Base-by-base conservation (phyloP, 441 rosid species). In the Erysimum cheiri region DNA sequence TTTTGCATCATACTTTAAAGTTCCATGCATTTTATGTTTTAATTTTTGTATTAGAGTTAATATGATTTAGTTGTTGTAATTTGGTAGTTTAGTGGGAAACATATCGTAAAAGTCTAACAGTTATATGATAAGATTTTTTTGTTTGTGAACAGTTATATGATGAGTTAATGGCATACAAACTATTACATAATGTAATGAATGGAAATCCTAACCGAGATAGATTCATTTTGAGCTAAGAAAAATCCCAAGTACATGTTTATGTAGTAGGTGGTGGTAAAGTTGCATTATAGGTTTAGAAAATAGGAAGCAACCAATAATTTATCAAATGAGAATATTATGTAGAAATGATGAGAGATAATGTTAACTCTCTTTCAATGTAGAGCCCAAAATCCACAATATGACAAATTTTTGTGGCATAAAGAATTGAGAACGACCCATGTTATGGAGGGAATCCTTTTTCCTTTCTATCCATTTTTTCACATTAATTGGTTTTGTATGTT, bases 311-410 rank as follows among this genome's bases (percentile, higher is more conserved):
- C 10, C 47, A 41, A 67, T 67, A 52, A 17, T 73, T 74, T 70
- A 70, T 65, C 70, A 78, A 70, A 72, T 74, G 75, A 58, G 55
- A 70, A 58, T 59, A 47, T 66, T 54, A 54, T 54, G 70, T 50
- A 64, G 37, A 57, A 50, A 48, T 53, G 73, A 68, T 61, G 46
- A 17, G 50, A 60, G 63, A 53, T 58, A 74, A 26, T 74, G 73
- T 53, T 74, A 58, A 46, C 64, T 74, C 73, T 46, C 78, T 74
- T 53, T 68, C 69, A 10, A 61, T 43, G 78, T 74, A 74, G 78
- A 68, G 78, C 78, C 78, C 78, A 68, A 68, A 61, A 26, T 26
- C 46, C 78, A 61, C 64, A 54, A 74, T 55, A 61, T 68, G 78
- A 61, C 78, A 74, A 74, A 39, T 61, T 33, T 67, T 44, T 61